Conservation (phyloP, 2,329 filamentous ascomycete genomes). For the Calonectria hawksworthii region DNA sequence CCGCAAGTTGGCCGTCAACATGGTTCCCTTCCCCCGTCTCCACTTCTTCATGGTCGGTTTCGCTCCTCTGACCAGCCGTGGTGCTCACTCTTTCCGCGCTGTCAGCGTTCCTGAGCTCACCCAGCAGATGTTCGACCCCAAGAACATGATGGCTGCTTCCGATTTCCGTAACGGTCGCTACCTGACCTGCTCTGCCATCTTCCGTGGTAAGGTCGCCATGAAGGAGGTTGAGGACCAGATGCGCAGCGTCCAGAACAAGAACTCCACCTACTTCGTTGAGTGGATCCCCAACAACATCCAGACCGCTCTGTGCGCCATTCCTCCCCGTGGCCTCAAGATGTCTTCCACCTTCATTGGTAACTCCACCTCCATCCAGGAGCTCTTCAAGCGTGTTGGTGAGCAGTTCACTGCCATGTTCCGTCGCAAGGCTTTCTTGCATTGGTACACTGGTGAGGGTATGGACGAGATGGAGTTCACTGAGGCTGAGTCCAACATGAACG, state of each 20-base stretch:
- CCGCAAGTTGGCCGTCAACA: slow-evolving; percentile 99
- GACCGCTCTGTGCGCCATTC: slow-evolving; percentile 98
- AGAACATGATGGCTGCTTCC: slow-evolving; percentile 99
- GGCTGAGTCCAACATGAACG: slow-evolving; percentile 99
- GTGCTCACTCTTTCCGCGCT: slow-evolving; percentile 94
- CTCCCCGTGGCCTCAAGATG: slow-evolving; percentile 97
- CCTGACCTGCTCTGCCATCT: slow-evolving; percentile 99
- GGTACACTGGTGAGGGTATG: slow-evolving; percentile 99
- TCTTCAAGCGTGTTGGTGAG: slow-evolving; percentile 99
- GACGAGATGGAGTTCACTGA: slow-evolving; percentile 99
- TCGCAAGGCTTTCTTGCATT: slow-evolving; percentile 99
- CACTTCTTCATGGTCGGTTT: slow-evolving; percentile 99
- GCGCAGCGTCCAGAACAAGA: slow-evolving; percentile 99
- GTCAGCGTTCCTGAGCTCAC: slow-evolving; percentile 98
- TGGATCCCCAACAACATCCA: slow-evolving; percentile 99
- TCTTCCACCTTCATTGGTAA: slow-evolving; percentile 98
- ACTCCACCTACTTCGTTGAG: slow-evolving; percentile 97
- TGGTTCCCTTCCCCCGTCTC: slow-evolving; percentile 99
- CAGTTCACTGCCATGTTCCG: slow-evolving; percentile 99
- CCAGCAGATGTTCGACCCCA: slow-evolving; percentile 99
- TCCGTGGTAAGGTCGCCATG: slow-evolving; percentile 99
- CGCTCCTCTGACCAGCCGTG: slow-evolving; percentile 91
- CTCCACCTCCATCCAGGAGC: slow-evolving; percentile 98
- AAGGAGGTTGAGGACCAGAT: slow-evolving; percentile 99
- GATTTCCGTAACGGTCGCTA: slow-evolving; percentile 99